Conservation (phyloP, 768 basidiomycete species). For the Inosperma sp. region DNA sequence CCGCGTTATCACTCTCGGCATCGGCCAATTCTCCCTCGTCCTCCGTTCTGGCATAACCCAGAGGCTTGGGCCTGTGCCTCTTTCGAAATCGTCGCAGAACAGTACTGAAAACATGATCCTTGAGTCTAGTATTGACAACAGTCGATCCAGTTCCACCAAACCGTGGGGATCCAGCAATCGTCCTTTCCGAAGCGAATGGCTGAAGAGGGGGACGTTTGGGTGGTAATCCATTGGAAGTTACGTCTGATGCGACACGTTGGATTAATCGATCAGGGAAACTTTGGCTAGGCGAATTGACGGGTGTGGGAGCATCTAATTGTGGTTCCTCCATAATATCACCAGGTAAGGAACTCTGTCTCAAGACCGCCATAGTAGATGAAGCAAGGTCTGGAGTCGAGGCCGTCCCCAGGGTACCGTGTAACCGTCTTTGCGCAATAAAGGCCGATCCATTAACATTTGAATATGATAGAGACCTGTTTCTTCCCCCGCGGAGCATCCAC, state of each 20-base stretch:
- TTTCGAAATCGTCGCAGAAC: conserved; percentile 72
- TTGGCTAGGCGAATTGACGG: conserved; percentile 45
- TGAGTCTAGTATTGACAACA: conserved; percentile 87
- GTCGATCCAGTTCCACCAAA: conserved; percentile 93
- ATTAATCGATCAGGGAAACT: conserved; percentile 28
- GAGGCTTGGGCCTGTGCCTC: conserved; percentile 40
- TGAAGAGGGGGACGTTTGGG: conserved; percentile 35
- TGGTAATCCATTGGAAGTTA: conserved; percentile 15
- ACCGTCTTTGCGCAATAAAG: conserved; percentile 31
- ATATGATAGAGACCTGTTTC: conserved; percentile 47
- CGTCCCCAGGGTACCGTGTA: conserved; percentile 44
- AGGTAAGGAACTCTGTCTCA: conserved; percentile 40
- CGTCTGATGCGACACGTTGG: conserved; percentile 17
- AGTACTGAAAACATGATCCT: conserved; percentile 92
- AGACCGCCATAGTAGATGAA: conserved; percentile 21
- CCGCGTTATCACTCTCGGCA: conserved; percentile 23
- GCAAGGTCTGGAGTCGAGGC: conserved; percentile 71
- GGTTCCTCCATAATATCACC: conserved; percentile 34
- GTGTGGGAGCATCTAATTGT: conserved; percentile 45
- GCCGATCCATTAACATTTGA: conserved; percentile 39
- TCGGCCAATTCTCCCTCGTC: conserved; percentile 47
- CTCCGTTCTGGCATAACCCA: conserved; percentile 40
- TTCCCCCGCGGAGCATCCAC: conserved; percentile 67
- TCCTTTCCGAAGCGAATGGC: conserved; percentile 39
- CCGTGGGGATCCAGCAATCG: conserved; percentile 44